Percentiles rank a stretch among this genome's conserved stretches.
Evolutionary conservation across 192 early-diverging fungal genomes (phyloP).

Genomic region (Mortierella hygrophila): DNA sequence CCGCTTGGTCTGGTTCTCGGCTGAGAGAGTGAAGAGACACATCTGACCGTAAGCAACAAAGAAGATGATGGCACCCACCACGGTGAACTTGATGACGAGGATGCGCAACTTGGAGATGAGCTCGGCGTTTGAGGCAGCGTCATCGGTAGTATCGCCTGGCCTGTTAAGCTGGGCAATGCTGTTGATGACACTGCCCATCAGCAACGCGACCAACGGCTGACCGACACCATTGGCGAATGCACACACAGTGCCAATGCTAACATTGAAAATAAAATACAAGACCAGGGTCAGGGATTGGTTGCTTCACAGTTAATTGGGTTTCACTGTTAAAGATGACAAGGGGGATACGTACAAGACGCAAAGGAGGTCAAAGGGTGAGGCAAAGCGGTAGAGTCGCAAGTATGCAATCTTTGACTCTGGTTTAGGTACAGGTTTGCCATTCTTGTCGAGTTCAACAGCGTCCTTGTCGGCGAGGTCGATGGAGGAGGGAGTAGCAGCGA

Average conservation of each 20-base stretch:
- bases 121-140: not conserved
- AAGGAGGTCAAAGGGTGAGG: conserved; percentile 62
- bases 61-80: conserved; percentile 65
- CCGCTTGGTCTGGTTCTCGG: conserved; percentile 57
- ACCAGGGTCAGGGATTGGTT: too few relatives aligned
- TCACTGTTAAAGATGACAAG: too few relatives aligned
- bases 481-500: conserved; percentile 24
- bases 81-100: conserved; percentile 22
- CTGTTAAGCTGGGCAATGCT: not conserved
- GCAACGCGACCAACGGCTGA: conserved; percentile 19
- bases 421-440: conserved; percentile 59
- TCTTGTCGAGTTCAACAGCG: conserved; percentile 1
- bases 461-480: conserved; percentile 15
- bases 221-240: conserved; percentile 17
- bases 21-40: conserved; percentile 67
- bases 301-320: too few relatives aligned
- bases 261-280: too few relatives aligned
- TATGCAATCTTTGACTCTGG: conserved; percentile 63
- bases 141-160: not conserved
- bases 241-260: conserved; percentile 15
- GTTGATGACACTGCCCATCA: conserved; percentile 17
- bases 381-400: conserved; percentile 74
- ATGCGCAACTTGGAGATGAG: not conserved
- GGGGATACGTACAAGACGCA: conserved; percentile 9
- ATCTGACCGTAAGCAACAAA: conserved; percentile 68